Percentiles rank a stretch among this genome's conserved stretches.
These are phyloP conservation scores for Globisporangium echinulatum DNA, from an alignment of 352 stramenopile genomes.

Conservation along the genomic window DNA sequence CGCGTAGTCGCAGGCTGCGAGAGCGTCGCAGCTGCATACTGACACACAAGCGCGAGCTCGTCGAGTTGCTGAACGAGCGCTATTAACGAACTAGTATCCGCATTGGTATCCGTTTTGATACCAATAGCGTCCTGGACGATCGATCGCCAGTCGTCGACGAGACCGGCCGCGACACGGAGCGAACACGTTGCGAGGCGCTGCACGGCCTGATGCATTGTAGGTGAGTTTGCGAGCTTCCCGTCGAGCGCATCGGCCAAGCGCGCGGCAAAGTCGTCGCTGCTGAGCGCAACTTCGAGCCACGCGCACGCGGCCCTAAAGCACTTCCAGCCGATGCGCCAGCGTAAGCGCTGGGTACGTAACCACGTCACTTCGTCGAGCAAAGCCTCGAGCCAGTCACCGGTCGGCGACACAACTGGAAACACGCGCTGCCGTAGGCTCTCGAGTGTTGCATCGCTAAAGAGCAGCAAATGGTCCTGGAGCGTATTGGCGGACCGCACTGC, in stretches of 20 bases:
- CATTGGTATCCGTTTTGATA: neutral
- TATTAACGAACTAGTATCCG: too few species aligned
- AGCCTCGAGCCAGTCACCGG: slow-evolving; percentile 14
- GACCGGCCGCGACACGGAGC: slow-evolving; percentile 13
- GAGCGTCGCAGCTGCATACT: slow-evolving; percentile 27
- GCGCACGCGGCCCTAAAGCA: slow-evolving; percentile 54
- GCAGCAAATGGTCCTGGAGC: slow-evolving; percentile 21
- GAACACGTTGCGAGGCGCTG: slow-evolving; percentile 24
- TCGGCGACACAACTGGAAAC: slow-evolving; percentile 1
- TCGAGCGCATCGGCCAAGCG: slow-evolving; percentile 59
- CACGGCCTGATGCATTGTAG: slow-evolving; percentile 26
- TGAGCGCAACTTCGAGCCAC: slow-evolving; percentile 44
- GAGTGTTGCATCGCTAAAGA: slow-evolving; percentile 31
- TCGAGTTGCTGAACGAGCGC: slow-evolving; percentile 6
- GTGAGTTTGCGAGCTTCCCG: slow-evolving; percentile 30
- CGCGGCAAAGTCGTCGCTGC: slow-evolving; percentile 21
- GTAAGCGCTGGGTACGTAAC: slow-evolving; percentile 18
- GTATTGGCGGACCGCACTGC: slow-evolving; percentile 5
- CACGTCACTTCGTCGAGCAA: slow-evolving; percentile 28
- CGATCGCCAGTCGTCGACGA: slow-evolving; percentile 46
- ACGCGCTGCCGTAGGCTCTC: slow-evolving; percentile 7
- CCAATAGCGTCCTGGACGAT: neutral
- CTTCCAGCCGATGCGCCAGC: slow-evolving; percentile 58
- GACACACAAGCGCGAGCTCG: slow-evolving; percentile 41
- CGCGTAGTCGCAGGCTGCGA: slow-evolving; percentile 14